phyloP scores from a whole-genome alignment of 2,329 filamentous ascomycete species.

The Aspergillus terreus region DNA sequence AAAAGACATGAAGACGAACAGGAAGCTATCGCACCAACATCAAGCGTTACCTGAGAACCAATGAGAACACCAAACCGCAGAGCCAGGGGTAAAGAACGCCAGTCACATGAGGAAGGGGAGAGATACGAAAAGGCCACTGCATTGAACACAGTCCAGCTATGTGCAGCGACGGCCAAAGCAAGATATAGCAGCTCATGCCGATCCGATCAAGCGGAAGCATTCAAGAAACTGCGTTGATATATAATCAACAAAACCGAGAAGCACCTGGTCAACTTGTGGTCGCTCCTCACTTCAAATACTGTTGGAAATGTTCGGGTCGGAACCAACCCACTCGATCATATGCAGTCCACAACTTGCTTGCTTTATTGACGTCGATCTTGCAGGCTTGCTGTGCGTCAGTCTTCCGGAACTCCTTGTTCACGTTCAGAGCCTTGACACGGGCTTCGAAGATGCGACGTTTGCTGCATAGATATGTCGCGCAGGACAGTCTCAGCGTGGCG shows the following conservation, averaged over 20 bases:
- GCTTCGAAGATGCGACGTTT: slow-evolving; percentile 87
- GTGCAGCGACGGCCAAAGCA: slow-evolving; percentile 2
- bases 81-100: neutral
- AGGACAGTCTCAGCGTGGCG: slow-evolving; percentile 74
- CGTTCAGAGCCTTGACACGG: slow-evolving; percentile 62
- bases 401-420: slow-evolving; percentile 84
- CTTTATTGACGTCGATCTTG: slow-evolving; percentile 98
- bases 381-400: slow-evolving; percentile 95
- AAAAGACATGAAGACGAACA: neutral
- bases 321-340: slow-evolving; percentile 88
- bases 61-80: neutral
- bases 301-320: slow-evolving; percentile 49
- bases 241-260: neutral
- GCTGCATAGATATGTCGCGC: slow-evolving; percentile 84
- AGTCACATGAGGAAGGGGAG: neutral
- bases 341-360: slow-evolving; percentile 84
- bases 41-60: neutral
- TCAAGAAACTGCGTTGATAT: neutral
- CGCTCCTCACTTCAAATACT: slow-evolving; percentile 32
- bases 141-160: slow-evolving; percentile 10
- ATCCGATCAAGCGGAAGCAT: neutral
- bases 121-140: neutral
- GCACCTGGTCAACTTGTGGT: neutral
- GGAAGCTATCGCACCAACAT: neutral
- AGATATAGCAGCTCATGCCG: neutral